Evolutionary conservation across 1,284 basidiomycete species (phyloP).

Genomic region (Earliella scabrosa): DNA sequence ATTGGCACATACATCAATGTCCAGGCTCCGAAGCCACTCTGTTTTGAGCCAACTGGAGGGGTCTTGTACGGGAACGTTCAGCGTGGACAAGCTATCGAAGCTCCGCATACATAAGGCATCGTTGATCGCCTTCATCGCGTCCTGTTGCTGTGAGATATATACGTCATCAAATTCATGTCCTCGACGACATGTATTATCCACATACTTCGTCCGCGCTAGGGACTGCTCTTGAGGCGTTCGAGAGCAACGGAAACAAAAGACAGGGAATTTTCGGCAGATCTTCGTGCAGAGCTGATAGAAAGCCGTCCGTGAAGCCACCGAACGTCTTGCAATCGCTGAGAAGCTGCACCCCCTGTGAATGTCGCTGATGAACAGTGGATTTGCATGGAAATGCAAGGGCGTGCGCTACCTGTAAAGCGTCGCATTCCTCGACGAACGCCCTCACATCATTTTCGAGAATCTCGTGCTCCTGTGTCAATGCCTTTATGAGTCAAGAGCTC

Average conservation of each 20-base stretch:
- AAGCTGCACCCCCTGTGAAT: constrained; percentile 67
- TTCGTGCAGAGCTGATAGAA: constrained; percentile 64
- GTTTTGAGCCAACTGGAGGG: constrained; percentile 45
- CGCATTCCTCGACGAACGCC: constrained; percentile 72
- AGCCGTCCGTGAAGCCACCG: constrained; percentile 62
- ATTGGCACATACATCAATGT: constrained; percentile 42
- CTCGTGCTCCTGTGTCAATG: constrained; percentile 24
- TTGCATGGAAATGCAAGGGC: too few species aligned
- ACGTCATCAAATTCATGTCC: too few species aligned
- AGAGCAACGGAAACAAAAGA: constrained; percentile 60
- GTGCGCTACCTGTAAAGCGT: constrained; percentile 73
- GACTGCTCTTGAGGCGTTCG: constrained; percentile 41
- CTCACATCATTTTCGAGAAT: constrained; percentile 72
- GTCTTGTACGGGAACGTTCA: constrained; percentile 59
- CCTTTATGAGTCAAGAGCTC: too few species aligned
- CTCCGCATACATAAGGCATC: constrained; percentile 63
- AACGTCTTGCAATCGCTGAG: constrained; percentile 64
- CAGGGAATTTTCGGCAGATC: constrained; percentile 64
- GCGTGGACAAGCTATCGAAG: constrained; percentile 54
- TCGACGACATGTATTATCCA: not conserved
- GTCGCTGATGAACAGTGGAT: too few species aligned
- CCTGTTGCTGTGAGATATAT: not conserved
- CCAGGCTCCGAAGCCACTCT: constrained; percentile 48
- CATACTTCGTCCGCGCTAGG: constrained; percentile 50
- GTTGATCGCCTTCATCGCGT: constrained; percentile 45